Base-by-base conservation (phyloP, 768 basidiomycete species). In the Trametes coccinea region DNA sequence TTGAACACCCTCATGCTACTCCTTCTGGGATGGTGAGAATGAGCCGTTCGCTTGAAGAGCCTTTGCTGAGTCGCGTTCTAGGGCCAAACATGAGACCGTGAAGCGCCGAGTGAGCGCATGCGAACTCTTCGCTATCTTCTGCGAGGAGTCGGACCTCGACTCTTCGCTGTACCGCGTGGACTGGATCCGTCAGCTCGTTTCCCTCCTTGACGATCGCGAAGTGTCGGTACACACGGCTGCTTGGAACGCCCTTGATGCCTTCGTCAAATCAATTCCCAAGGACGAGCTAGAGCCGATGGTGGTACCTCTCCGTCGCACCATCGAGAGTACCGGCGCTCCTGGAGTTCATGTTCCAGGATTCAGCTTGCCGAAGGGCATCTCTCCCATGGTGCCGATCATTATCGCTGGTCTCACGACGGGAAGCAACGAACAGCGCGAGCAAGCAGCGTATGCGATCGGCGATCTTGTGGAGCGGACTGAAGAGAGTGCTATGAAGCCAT, bases 381-480 rank as follows among this genome's bases (percentile, higher is more conserved):
- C 90, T 22, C 88, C 94, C 0, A 80, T 87, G 5, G 89, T 97
- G 0, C 93, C 93, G 2, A 86, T 95, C 69, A 86, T 95, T 71
- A 89, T 96, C 46, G 90, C 92, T 3, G 96, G 96, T 67, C 88
- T 98, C 39, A 93, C 95, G 0, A 91, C 89, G 3, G 96, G 96
- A 39, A 98, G 85, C 73, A 95, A 95, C 74, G 95, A 98, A 61
- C 93, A 94, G 69, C 82, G 92, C 67, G 97, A 98, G 74, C 90
- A 96, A 66, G 95, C 96, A 0, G 94, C 96, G 0, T 93, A 93
- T 67, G 95, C 93, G 31, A 95, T 98, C 61, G 91, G 93, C n/a
- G 96, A 98, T 67, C 84, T 99, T 40, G 93, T 98, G 37, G 89
- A 95, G 72, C 83, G 86, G 31, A 97, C 95, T 0, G 84, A 89